Evolutionary conservation across 2,329 filamentous ascomycete genomes (phyloP), one percentile per base, ranked within the genome.

Genomic region (Thielaviopsis musarum): DNA sequence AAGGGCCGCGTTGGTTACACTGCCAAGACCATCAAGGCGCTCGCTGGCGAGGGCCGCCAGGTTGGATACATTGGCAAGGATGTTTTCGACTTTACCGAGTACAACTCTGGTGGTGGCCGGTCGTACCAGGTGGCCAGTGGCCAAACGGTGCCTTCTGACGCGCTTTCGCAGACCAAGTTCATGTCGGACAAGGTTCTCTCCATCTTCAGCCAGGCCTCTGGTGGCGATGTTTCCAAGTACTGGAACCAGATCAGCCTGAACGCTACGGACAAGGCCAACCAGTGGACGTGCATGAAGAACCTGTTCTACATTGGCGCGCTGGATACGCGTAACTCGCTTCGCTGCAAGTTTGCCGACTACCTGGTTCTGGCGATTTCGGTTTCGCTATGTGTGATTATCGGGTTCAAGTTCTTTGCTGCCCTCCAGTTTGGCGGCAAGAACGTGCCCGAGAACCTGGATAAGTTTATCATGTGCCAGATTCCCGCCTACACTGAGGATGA

Each of bases 401-500:
- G 79, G 19, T 94, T 97, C 82, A 98, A 98, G 71, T 98, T 98
- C 75, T 79, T 97, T 65, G 94, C 94, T 34, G 93, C 93, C 7
- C 78, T 98, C 61, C 93, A 98, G 68, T 98, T 98, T 67, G 85
- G 88, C 52, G 83, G 79, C 66, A 95, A 95, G 75, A 96, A 88
- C 64, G 75, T 91, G 45, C 94, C 93, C 0, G 93, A 98, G 72
- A 93, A 96, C 68, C 81, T 98, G 30, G 93, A 98, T 73, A 98
- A 98, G 70, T 98, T 98, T 70, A 79, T 98, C 70, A 96, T 98
- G 72, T 95, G 89, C 69, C 94, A 96, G 71, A 91, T 98, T 62
- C 93, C 93, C 0, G 93, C 90, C 1, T 98, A 98, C 68, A 98
- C 93, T 0, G 93, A 98, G 75, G 93, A 97, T 69, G 94, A 98